Conservation (phyloP, 768 basidiomycete genomes). For the Termitomyces titanicus region DNA sequence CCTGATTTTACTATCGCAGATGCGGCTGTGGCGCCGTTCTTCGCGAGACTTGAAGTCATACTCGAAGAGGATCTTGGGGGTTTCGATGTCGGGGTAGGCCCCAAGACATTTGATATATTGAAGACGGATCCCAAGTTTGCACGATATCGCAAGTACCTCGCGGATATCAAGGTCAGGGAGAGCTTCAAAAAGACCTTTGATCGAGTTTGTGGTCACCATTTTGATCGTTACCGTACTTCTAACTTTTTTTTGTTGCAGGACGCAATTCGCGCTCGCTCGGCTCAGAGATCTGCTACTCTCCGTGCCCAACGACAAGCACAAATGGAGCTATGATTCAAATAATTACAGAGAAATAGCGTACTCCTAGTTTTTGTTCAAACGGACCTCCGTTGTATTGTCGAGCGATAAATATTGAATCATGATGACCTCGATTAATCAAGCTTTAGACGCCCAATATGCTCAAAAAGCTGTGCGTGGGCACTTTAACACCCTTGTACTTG, state of each 20-base stretch:
- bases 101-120: conserved; percentile 37
- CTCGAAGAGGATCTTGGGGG: conserved; percentile 25
- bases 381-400: not conserved
- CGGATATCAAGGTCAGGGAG: conserved; percentile 43
- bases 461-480: not conserved
- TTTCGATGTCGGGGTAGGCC: conserved; percentile 45
- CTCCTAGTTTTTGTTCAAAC: not conserved
- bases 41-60: conserved; percentile 43
- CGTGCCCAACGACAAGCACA: conserved; percentile 6
- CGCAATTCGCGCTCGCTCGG: not conserved
- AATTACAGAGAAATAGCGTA: not conserved
- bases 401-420: not conserved
- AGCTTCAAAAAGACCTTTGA: conserved; percentile 56
- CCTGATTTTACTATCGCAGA: conserved; percentile 58
- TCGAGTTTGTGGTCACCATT: conserved; percentile 33
- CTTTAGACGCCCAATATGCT: not conserved
- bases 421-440: not conserved
- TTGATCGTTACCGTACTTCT: not conserved
- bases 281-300: not conserved
- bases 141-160: conserved; percentile 44
- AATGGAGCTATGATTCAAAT: not conserved
- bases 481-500: not conserved
- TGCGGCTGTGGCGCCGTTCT: conserved; percentile 55
- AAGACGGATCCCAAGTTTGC: conserved; percentile 41
- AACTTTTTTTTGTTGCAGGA: not conserved